These are phyloP conservation scores for Nitzschia sp. DNA, from an alignment of 108 stramenopile genomes.

Conservation along the genomic window DNA sequence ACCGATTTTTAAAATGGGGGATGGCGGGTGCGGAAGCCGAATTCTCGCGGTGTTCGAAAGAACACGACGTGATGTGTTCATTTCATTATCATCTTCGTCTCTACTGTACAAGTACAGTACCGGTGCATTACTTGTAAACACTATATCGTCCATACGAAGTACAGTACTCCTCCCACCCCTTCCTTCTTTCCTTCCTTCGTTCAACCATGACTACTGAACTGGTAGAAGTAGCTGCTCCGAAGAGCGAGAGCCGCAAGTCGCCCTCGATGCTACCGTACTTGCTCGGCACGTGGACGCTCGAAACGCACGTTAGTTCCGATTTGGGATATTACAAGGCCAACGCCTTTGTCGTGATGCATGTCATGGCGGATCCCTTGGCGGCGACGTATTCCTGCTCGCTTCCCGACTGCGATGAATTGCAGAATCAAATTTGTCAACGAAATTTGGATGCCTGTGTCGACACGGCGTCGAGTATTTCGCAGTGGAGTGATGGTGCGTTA, in stretches of 20 bases:
- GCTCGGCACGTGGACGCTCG: slow-evolving; percentile 36
- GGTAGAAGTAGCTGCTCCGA: too few species aligned
- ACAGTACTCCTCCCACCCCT: too few species aligned
- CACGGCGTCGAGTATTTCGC: slow-evolving; percentile 3
- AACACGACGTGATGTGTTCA: too few species aligned
- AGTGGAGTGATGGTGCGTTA: slow-evolving; percentile 40
- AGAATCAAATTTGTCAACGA: slow-evolving; percentile 27
- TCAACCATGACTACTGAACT: too few species aligned
- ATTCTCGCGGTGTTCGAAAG: too few species aligned
- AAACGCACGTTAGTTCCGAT: slow-evolving; percentile 24
- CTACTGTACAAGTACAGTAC: neutral
- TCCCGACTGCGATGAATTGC: neutral
- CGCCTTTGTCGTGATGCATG: slow-evolving; percentile 27
- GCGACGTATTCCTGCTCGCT: neutral
- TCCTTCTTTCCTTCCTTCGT: too few species aligned
- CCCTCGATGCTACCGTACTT: neutral
- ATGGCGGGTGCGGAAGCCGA: too few species aligned
- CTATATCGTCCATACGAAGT: too few species aligned
- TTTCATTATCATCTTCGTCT: neutral
- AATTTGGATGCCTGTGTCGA: slow-evolving; percentile 11
- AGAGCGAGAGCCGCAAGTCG: neutral
- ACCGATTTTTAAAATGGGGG: too few species aligned
- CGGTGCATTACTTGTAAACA: too few species aligned
- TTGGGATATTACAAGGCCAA: slow-evolving; percentile 32
- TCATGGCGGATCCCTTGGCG: slow-evolving; percentile 34